Base-by-base conservation (phyloP, 257 asterid genomes). In the Craterostigma plantagineum region DNA sequence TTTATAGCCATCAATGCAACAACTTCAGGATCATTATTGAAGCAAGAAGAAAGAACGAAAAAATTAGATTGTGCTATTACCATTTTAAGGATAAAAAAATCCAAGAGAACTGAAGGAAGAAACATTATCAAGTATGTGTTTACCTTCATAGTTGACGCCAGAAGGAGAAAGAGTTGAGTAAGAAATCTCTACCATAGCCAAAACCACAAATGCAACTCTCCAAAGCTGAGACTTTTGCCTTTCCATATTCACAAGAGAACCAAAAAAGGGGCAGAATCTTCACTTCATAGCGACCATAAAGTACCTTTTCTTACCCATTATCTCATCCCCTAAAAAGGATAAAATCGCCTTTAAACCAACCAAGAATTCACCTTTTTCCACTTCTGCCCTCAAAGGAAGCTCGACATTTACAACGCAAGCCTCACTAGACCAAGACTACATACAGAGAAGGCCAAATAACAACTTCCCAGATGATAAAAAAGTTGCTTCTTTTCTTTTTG, bases 101-200 rank as follows among this genome's bases (percentile, higher is more conserved):
- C n/a, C n/a, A n/a, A n/a, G n/a, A n/a, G n/a, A n/a, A 12, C 14
- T 14, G 14, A 2, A 37, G 7, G 42, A 37, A 13, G 14, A 11
- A 11, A 43, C n/a, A n/a, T 53, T 37, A 46, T 52, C 38, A 61
- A 57, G 52, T 45, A 59, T 51, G 64, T 52, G 59, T 56, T 51
- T 46, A 90, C 98, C 99, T 83, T 90, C 95, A 75, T 77, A 90
- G 57, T 83, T 90, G 1, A 90, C 69, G 33, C 99, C 99, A 63
- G 93, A 61, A 49, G 99, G 99, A 61, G 95, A 90, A 42, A 90
- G 92, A 49, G 91, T 72, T 61, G 92, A 80, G 60, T 60, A 60
- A 58, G 73, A 77, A 52, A 50, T 51, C 71, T 48, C 64, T 41
- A 78, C 50, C 59, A 77, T 67, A 54, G 60, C 61, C 62, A 73